Evolutionary conservation across 345 rosid species (phyloP).

Genomic region (Eucalyptus tenuipes): DNA sequence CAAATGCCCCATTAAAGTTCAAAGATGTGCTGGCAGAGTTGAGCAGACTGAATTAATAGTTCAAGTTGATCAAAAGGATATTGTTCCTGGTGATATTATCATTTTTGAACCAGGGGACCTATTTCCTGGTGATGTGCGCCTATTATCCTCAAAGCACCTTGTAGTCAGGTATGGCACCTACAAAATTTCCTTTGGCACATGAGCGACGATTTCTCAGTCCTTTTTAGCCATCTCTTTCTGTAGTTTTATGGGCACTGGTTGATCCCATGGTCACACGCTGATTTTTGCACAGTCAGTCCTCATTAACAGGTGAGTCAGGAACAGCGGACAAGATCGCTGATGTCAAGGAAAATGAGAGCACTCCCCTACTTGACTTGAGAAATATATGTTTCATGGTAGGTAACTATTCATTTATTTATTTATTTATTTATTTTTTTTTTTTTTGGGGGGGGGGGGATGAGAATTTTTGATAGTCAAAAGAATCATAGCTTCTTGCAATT

Average conservation of each 20-base stretch:
- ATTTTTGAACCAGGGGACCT: conserved; percentile 63
- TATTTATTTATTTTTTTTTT: not conserved
- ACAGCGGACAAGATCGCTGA: conserved; percentile 47
- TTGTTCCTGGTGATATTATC: conserved; percentile 67
- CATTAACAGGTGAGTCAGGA: conserved; percentile 67
- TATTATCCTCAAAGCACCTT: conserved; percentile 48
- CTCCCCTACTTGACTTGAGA: conserved; percentile 54
- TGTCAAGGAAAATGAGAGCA: conserved; percentile 30
- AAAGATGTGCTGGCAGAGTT: conserved; percentile 64
- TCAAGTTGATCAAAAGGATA: conserved; percentile 62
- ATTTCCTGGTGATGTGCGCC: conserved; percentile 66
- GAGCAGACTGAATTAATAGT: conserved; percentile 54
- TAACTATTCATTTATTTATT: not conserved
- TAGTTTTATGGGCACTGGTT: not conserved
- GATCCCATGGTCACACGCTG: conserved; percentile 3
- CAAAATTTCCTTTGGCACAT: not conserved
- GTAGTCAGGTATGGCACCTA: conserved; percentile 42
- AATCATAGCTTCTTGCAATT: not conserved
- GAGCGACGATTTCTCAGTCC: not conserved
- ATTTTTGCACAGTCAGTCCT: conserved; percentile 40
- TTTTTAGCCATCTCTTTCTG: not conserved
- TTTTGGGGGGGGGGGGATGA: not conserved
- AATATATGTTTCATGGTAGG: conserved; percentile 71
- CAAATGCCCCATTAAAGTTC: conserved; percentile 55
- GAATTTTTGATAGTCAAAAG: not conserved